phyloP scores from a whole-genome alignment of 1,284 basidiomycete species.

The Afroboletus lepidellus region DNA sequence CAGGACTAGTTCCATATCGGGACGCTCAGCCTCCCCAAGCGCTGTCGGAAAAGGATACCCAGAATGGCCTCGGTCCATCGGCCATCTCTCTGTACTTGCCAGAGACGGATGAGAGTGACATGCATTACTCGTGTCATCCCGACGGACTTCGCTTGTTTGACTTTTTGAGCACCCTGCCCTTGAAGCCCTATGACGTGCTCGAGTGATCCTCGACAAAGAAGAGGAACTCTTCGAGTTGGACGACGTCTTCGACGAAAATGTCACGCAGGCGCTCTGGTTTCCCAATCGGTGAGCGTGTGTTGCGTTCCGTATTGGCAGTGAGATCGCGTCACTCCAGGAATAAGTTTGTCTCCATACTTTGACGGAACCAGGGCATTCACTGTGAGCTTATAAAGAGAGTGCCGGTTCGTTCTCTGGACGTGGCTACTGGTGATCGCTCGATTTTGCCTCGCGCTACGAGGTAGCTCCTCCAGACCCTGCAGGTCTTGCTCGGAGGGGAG shows the following conservation, averaged over 20 bases:
- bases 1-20: conserved; percentile 10
- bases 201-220: conserved; percentile 61
- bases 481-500: conserved; percentile 51
- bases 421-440: conserved; percentile 53
- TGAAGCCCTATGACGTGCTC: conserved; percentile 60
- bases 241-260: conserved; percentile 68
- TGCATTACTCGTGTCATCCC: conserved; percentile 60
- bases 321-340: conserved; percentile 34
- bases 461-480: too few relatives aligned
- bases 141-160: conserved; percentile 64
- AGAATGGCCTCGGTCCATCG: conserved; percentile 50
- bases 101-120: conserved; percentile 42
- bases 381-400: conserved; percentile 60
- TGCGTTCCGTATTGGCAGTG: not conserved
- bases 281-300: conserved; percentile 51
- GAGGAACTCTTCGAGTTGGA: conserved; percentile 70
- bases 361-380: conserved; percentile 53
- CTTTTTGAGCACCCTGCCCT: conserved; percentile 53
- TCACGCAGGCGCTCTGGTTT: conserved; percentile 72
- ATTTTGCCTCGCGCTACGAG: too few relatives aligned
- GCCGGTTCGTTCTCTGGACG: conserved; percentile 64
- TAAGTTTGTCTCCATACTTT: conserved; percentile 52
- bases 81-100: conserved; percentile 53
- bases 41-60: conserved; percentile 31
- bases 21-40: conserved; percentile 20